Percentiles rank a stretch among this genome's conserved stretches.
phyloP scores from a whole-genome alignment of 2,329 filamentous ascomycete genomes.

The Calycina herbarum region DNA sequence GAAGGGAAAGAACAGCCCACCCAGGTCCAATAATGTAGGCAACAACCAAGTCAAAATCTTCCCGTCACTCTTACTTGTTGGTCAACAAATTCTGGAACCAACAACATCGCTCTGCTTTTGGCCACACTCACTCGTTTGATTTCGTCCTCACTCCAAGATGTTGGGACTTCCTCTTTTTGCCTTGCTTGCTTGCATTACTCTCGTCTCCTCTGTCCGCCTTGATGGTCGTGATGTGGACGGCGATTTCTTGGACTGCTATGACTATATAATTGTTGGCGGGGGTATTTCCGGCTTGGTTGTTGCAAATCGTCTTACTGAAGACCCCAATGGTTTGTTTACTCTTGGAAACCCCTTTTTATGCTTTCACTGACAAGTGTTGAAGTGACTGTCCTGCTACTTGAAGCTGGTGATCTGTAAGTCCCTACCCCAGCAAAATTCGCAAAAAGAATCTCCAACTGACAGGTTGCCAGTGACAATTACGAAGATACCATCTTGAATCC shows the following conservation, averaged over 20 bases:
- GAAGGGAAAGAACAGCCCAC: too few relatives aligned
- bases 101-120: background rate
- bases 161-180: constrained; percentile 1
- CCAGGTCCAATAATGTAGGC: background rate
- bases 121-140: background rate
- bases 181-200: constrained; percentile 4
- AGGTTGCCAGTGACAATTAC: constrained; percentile 26
- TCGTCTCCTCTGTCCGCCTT: constrained; percentile 21
- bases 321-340: constrained; percentile 22
- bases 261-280: constrained; percentile 47
- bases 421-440: background rate
- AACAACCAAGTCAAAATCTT: background rate
- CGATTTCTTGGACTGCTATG: constrained; percentile 35
- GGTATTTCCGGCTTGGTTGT: constrained; percentile 48
- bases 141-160: background rate
- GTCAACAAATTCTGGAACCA: background rate
- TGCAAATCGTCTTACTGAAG: constrained; percentile 45
- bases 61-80: background rate
- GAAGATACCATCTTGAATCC: constrained; percentile 30
- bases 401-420: constrained; percentile 31
- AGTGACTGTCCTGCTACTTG: constrained; percentile 32
- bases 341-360: background rate
- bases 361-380: constrained; percentile 10
- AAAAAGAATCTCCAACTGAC: background rate
- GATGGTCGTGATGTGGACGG: constrained; percentile 26